A percentile compares a stretch with the other conserved stretches of the same genome.
phyloP scores from a whole-genome alignment of 106 monocot genomes.

The Dendrobium nobile region DNA sequence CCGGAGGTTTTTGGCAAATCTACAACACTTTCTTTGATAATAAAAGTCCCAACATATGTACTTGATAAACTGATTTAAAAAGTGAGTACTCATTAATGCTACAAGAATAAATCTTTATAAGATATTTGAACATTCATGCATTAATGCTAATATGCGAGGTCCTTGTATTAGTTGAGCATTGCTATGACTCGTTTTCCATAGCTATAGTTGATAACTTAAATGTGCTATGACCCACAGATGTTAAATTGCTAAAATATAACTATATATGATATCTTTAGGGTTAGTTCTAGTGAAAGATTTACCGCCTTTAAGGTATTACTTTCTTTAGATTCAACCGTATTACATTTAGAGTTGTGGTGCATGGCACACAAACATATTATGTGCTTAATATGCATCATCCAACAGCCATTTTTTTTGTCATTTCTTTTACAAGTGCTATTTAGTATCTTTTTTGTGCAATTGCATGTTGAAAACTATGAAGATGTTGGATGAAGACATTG shows the following conservation, averaged over 20 bases:
- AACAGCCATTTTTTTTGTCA: background rate
- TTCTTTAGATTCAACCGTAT: background rate
- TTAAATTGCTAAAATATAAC: background rate
- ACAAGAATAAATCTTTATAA: background rate
- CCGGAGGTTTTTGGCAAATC: background rate
- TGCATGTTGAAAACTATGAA: background rate
- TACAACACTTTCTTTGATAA: background rate
- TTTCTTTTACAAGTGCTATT: background rate
- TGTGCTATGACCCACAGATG: background rate
- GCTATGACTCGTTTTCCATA: background rate
- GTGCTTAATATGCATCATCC: background rate
- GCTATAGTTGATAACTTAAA: background rate
- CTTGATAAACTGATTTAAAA: background rate
- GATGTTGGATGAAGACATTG: background rate
- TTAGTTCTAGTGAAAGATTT: background rate
- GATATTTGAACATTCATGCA: background rate
- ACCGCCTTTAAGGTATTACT: background rate
- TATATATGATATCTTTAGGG: background rate
- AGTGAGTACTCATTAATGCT: background rate
- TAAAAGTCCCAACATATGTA: background rate
- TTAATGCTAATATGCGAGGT: background rate
- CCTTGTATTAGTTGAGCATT: background rate
- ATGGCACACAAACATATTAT: background rate
- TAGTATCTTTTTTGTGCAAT: background rate
- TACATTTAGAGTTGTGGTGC: background rate